phyloP scores from a whole-genome alignment of 352 stramenopile species.

The Phytophthora pinifolia region DNA sequence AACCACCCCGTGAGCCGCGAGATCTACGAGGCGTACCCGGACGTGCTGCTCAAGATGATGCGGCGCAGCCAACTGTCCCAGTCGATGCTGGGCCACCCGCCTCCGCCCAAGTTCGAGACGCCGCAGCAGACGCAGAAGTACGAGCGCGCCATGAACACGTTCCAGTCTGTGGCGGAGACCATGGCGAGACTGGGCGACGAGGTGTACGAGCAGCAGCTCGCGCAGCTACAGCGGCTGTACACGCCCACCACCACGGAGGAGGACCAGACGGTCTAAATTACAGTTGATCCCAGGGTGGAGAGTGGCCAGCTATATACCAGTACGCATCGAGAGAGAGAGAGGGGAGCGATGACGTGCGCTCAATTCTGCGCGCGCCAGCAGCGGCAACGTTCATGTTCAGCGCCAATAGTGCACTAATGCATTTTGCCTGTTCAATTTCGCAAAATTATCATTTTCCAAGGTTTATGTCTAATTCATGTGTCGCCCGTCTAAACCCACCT shows the following conservation, averaged over 20 bases:
- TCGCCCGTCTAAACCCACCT: too few species aligned
- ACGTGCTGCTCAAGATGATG: constrained; percentile 86
- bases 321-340: constrained; percentile 15
- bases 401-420: constrained; percentile 10
- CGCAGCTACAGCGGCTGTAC: constrained; percentile 81
- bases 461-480: too few species aligned
- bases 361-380: not conserved
- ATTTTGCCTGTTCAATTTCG: not conserved
- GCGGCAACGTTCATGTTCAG: constrained; percentile 22
- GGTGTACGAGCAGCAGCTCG: constrained; percentile 73
- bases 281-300: constrained; percentile 1
- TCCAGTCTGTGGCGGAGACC: constrained; percentile 70
- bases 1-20: constrained; percentile 85
- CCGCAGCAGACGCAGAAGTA: constrained; percentile 77
- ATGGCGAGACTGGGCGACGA: constrained; percentile 74
- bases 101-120: constrained; percentile 76
- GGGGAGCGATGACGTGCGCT: not conserved
- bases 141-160: constrained; percentile 61
- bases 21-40: constrained; percentile 85
- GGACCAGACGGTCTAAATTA: constrained; percentile 60
- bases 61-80: constrained; percentile 70
- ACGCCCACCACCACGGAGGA: constrained; percentile 45
- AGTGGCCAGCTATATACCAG: constrained; percentile 13
- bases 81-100: constrained; percentile 62
- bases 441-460: not conserved